Evolutionary conservation across 768 basidiomycete genomes (phyloP), one percentile per base, ranked within the genome.

Genomic region (Hysterangium stoloniferum): DNA sequence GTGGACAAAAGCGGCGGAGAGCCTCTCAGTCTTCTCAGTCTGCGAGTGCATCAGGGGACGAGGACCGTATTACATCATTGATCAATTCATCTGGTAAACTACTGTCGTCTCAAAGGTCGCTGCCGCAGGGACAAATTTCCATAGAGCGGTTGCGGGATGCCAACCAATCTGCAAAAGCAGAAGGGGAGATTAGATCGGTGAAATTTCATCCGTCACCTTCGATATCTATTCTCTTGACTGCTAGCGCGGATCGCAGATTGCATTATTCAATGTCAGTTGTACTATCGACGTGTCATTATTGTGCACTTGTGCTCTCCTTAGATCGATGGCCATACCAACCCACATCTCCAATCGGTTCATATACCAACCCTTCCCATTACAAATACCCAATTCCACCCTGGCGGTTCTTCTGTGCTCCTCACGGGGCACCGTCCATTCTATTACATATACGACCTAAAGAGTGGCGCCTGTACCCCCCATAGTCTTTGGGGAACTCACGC

Each of bases 241-340:
- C 88, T 0, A 87, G 89, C 40, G 72, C 83, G 7, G 96, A 98
- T 66, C 73, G 92, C 54, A 79, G 96, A 43, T 70, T 96, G n/a
- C 77, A 36, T 71, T 99, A 54, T 99, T 89, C 70, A 91, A 90
- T 64, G 92, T 94, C 66, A 61, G 84, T 76, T 17, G 49, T 56
- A 51, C 36, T 36, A 53, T 52, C n/a, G 37, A 41, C 15, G 15
- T 52, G 8, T 29, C 29, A 42, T 24, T 27, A n/a, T n/a, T n/a
- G n/a, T n/a, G 43, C 52, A 37, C 20, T 27, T 6, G 33, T 36
- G 12, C 17, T 32, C 25, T 38, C 28, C 4, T 29, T 62, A 97
- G 91, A 75, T 97, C 52, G 95, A 99, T 64, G 96, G 95, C 5
- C 81, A 92, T 58, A 85, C 87, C 25, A 95, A 94, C 57, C 89